Conservation (phyloP, 78 protist species). For the Diacronema lutheri region DNA sequence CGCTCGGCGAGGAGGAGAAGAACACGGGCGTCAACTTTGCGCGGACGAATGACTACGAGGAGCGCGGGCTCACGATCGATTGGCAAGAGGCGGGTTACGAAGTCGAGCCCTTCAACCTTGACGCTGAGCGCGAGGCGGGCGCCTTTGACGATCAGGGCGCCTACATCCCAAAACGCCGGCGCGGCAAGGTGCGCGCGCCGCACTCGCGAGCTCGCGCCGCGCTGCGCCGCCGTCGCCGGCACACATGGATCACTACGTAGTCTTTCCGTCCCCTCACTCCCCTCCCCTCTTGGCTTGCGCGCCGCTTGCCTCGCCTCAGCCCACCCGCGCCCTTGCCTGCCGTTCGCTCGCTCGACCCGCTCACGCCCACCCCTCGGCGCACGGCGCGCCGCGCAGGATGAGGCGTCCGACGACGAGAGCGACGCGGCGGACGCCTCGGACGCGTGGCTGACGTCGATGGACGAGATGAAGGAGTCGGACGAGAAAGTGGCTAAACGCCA, state of each 20-base stretch:
- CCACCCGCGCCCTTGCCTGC: no score
- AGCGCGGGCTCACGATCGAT: background rate
- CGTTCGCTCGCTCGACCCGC: background rate
- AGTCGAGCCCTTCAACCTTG: background rate
- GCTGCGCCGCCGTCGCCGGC: no score
- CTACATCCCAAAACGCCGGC: background rate
- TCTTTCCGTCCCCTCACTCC: no score
- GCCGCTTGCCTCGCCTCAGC: no score
- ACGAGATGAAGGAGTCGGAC: background rate
- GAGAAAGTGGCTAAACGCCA: background rate
- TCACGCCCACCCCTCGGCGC: no score
- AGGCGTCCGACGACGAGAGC: no score
- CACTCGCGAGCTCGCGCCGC: no score
- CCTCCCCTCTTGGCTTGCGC: no score
- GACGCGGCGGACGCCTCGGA: background rate
- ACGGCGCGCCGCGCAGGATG: no score
- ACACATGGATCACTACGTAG: no score
- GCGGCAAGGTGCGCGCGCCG: no score
- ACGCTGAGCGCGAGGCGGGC: background rate
- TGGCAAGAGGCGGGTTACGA: background rate
- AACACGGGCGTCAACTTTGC: background rate
- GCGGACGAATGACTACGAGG: background rate
- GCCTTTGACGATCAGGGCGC: background rate
- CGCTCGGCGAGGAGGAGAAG: background rate
- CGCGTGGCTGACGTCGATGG: constrained; percentile 4